These are phyloP conservation scores for Aureobasidium sp. DNA, from an alignment of 2,329 filamentous ascomycete species.

Conservation along the genomic window DNA sequence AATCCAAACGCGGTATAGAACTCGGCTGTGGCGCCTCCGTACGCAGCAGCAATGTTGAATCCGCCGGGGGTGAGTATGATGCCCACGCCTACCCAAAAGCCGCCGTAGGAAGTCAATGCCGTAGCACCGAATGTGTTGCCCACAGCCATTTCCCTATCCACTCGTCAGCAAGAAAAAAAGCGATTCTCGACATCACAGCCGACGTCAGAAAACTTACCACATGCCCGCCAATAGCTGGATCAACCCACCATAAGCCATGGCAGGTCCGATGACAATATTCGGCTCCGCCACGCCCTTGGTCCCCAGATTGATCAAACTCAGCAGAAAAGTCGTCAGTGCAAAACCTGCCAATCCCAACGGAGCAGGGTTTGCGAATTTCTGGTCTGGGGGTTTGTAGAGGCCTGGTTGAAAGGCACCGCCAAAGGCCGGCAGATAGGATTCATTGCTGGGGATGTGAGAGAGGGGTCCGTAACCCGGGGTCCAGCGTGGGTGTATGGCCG, in stretches of 20 bases:
- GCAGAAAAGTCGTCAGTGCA: constrained; percentile 74
- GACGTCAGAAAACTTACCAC: constrained; percentile 52
- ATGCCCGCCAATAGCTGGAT: constrained; percentile 77
- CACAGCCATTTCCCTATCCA: constrained; percentile 72
- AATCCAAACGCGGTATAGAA: constrained; percentile 61
- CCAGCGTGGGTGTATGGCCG: not conserved
- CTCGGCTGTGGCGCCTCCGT: constrained; percentile 32
- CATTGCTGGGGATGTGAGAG: constrained; percentile 39
- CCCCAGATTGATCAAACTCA: constrained; percentile 66
- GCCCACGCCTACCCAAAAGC: constrained; percentile 73
- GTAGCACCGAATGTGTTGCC: constrained; percentile 83
- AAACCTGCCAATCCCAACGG: constrained; percentile 72
- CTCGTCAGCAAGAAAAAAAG: constrained; percentile 25
- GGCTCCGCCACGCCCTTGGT: constrained; percentile 53
- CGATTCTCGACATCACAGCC: constrained; percentile 12
- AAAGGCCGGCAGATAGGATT: constrained; percentile 51
- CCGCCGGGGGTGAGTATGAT: constrained; percentile 63
- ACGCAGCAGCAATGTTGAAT: constrained; percentile 53
- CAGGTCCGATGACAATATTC: constrained; percentile 61
- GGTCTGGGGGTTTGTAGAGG: constrained; percentile 52
- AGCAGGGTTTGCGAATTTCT: constrained; percentile 70
- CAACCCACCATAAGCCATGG: constrained; percentile 69
- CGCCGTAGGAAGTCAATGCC: constrained; percentile 72
- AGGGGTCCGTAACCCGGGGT: constrained; percentile 33
- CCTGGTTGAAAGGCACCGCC: constrained; percentile 69